Percentiles rank a stretch among this genome's conserved stretches.
Conservation (phyloP, 2,329 filamentous ascomycete species). For the Fusarium coicis region DNA sequence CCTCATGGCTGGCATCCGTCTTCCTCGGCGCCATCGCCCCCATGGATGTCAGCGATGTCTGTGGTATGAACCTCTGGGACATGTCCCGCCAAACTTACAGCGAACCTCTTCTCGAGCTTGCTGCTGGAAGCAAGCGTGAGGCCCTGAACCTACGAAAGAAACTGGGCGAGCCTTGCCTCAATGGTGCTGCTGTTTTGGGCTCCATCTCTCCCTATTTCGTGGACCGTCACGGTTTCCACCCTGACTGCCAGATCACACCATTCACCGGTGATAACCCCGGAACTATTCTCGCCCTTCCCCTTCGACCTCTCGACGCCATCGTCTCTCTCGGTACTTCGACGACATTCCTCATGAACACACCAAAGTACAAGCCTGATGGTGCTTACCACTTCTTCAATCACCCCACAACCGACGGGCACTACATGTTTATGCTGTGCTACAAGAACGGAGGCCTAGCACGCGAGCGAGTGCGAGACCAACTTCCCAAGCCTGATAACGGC, state of each 20-base stretch:
- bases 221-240: conserved; percentile 78
- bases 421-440: conserved; percentile 99
- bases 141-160: conserved; percentile 75
- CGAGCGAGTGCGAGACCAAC: conserved; percentile 85
- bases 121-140: conserved; percentile 73
- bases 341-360: conserved; percentile 97
- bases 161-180: conserved; percentile 81
- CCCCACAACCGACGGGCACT: conserved; percentile 86
- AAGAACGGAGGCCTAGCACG: conserved; percentile 96
- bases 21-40: conserved; percentile 88
- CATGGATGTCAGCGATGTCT: conserved; percentile 93
- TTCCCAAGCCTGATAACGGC: conserved; percentile 65
- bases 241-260: conserved; percentile 80
- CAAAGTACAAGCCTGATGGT: conserved; percentile 88
- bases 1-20: conserved; percentile 91
- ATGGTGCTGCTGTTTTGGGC: conserved; percentile 84
- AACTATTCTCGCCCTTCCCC: conserved; percentile 90
- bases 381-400: conserved; percentile 99
- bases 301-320: conserved; percentile 90
- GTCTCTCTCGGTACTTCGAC: conserved; percentile 95
- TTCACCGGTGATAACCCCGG: conserved; percentile 97
- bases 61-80: conserved; percentile 97
- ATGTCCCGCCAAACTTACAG: conserved; percentile 80
- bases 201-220: conserved; percentile 82
- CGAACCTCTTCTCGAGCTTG: conserved; percentile 77